Percentiles rank a stretch among this genome's conserved stretches.
These are phyloP conservation scores for Saccharomyces pastorianus DNA, from an alignment of 1,139 yeast species.

Conservation along the genomic window DNA sequence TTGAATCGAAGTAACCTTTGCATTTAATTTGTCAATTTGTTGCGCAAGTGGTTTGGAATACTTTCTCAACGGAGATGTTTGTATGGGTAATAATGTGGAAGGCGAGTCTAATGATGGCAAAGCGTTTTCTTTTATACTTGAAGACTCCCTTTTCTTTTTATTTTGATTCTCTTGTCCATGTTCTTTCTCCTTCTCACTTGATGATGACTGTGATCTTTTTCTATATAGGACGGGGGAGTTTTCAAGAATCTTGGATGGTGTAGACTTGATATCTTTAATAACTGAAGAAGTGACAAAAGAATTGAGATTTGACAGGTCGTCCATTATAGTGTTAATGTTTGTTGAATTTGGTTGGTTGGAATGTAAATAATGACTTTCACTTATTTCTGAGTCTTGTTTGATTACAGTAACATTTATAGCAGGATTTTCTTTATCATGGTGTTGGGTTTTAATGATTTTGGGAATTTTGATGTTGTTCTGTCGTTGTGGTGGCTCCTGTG, in stretches of 20 bases:
- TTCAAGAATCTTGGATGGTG: slow-evolving; percentile 13
- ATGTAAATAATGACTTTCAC: background rate
- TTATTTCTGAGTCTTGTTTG: background rate
- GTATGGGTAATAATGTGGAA: background rate
- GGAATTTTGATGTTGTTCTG: background rate
- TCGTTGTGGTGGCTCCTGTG: too few relatives aligned
- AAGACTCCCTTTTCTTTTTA: background rate
- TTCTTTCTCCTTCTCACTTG: slow-evolving; percentile 4
- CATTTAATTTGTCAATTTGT: background rate
- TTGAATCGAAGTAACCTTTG: background rate
- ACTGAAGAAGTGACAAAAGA: slow-evolving; percentile 23
- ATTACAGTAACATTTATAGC: background rate
- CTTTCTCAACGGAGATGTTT: background rate
- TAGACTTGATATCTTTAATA: slow-evolving; percentile 13
- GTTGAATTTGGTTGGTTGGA: slow-evolving; percentile 9
- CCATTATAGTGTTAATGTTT: slow-evolving; percentile 16
- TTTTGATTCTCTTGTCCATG: background rate
- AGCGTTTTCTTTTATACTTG: background rate
- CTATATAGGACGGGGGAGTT: slow-evolving; percentile 20
- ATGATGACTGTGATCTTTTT: slow-evolving; percentile 3
- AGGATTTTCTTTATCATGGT: background rate
- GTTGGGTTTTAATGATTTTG: background rate
- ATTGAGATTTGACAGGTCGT: slow-evolving; percentile 19
- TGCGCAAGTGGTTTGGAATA: background rate
- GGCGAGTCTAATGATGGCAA: background rate